phyloP scores from a whole-genome alignment of 257 asterid genomes.

The Solanum paucissectum region DNA sequence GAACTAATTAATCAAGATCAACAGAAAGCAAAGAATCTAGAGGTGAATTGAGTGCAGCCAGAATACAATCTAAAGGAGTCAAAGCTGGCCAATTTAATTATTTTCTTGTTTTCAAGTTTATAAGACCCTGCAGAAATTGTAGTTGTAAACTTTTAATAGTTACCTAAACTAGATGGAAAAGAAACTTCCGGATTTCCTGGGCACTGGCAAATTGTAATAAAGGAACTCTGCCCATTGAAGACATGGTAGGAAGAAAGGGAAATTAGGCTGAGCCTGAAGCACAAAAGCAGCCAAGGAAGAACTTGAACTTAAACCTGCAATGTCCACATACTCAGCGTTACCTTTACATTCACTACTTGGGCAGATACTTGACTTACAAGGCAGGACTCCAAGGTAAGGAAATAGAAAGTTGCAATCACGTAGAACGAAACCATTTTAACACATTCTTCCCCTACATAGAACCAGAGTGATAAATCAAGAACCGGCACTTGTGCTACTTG shows the following conservation, averaged over 20 bases:
- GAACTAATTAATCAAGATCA: neutral
- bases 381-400: neutral
- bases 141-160: neutral
- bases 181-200: neutral
- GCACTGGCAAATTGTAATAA: neutral
- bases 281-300: neutral
- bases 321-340: neutral
- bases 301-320: neutral
- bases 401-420: neutral
- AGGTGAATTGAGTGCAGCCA: neutral
- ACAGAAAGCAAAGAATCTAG: neutral
- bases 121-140: neutral
- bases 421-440: neutral
- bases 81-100: neutral
- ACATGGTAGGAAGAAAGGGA: neutral
- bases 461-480: neutral
- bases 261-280: neutral
- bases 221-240: neutral
- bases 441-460: neutral
- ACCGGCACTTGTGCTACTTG: neutral
- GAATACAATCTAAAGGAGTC: neutral
- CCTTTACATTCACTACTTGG: neutral
- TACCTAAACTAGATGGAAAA: neutral
- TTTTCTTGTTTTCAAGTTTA: neutral
- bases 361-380: neutral